phyloP scores from a whole-genome alignment of 306 rosid genomes.

The Prunus mume region DNA sequence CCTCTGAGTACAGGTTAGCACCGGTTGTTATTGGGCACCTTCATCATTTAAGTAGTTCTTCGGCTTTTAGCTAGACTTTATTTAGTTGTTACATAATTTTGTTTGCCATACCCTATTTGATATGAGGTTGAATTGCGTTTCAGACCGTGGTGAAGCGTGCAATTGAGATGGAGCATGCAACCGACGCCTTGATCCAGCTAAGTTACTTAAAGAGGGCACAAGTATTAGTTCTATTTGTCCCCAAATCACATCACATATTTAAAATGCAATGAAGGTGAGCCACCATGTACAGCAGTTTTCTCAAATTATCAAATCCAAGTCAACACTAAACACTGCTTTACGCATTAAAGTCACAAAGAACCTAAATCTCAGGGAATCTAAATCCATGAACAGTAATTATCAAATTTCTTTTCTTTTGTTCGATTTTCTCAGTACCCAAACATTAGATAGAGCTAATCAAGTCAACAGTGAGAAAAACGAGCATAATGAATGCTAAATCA shows the following conservation, averaged over 20 bases:
- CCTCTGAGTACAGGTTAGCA: neutral
- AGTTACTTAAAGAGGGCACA: neutral
- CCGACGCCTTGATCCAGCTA: constrained; percentile 84
- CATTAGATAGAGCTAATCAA: neutral
- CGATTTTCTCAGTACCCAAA: neutral
- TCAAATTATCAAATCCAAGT: too few species aligned
- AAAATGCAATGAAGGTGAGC: too few species aligned
- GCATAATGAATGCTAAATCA: neutral
- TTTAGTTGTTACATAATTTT: neutral
- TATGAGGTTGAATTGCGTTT: constrained; percentile 19
- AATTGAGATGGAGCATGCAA: constrained; percentile 89
- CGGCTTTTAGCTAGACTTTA: neutral
- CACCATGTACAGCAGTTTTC: too few species aligned
- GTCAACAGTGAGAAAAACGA: neutral
- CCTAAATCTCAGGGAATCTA: neutral
- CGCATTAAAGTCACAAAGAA: neutral
- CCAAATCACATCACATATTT: too few species aligned
- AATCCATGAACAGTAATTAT: neutral
- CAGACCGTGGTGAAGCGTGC: constrained; percentile 95
- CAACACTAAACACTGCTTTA: too few species aligned
- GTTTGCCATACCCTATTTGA: constrained; percentile 9
- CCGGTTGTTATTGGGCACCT: neutral
- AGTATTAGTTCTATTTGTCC: too few species aligned
- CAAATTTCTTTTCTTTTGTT: too few species aligned
- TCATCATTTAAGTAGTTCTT: neutral